These are phyloP conservation scores for Amanita rimosa DNA, from an alignment of 768 basidiomycete species.

Conservation along the genomic window DNA sequence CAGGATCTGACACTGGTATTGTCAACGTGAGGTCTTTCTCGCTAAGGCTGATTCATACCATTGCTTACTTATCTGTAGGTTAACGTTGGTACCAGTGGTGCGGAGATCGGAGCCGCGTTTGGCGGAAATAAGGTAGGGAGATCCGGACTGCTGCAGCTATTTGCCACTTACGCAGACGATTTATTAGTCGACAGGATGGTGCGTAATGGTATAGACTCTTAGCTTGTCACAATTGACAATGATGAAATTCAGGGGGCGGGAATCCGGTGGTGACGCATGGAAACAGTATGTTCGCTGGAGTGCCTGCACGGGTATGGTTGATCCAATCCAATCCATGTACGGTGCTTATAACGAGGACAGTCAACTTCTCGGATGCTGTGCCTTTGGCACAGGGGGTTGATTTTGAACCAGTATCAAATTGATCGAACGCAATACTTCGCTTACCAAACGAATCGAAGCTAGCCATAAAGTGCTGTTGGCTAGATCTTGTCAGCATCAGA, in stretches of 20 bases:
- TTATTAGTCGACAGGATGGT: slow-evolving; percentile 73
- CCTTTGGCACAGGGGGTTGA: slow-evolving; percentile 91
- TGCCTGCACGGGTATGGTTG: slow-evolving; percentile 58
- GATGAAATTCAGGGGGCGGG: slow-evolving; percentile 61
- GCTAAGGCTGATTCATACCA: slow-evolving; percentile 44
- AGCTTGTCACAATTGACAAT: slow-evolving; percentile 12
- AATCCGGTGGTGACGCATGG: slow-evolving; percentile 98
- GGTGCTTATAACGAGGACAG: slow-evolving; percentile 15
- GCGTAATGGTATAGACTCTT: slow-evolving; percentile 17
- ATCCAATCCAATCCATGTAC: not conserved
- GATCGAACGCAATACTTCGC: not conserved
- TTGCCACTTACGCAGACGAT: not conserved
- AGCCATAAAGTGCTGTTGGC: not conserved
- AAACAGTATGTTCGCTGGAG: slow-evolving; percentile 93
- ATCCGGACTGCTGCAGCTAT: slow-evolving; percentile 4
- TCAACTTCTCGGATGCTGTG: slow-evolving; percentile 86
- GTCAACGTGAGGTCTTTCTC: slow-evolving; percentile 51
- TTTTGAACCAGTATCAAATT: slow-evolving; percentile 29
- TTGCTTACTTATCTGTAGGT: slow-evolving; percentile 22
- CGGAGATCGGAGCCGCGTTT: slow-evolving; percentile 71
- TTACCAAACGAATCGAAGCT: not conserved
- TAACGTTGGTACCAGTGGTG: slow-evolving; percentile 49
- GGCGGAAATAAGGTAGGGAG: slow-evolving; percentile 81
- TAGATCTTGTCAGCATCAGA: not conserved
- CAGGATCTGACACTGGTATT: slow-evolving; percentile 85